Evolutionary conservation across 2,329 filamentous ascomycete genomes (phyloP).

Genomic region (Aureobasidium sp.): DNA sequence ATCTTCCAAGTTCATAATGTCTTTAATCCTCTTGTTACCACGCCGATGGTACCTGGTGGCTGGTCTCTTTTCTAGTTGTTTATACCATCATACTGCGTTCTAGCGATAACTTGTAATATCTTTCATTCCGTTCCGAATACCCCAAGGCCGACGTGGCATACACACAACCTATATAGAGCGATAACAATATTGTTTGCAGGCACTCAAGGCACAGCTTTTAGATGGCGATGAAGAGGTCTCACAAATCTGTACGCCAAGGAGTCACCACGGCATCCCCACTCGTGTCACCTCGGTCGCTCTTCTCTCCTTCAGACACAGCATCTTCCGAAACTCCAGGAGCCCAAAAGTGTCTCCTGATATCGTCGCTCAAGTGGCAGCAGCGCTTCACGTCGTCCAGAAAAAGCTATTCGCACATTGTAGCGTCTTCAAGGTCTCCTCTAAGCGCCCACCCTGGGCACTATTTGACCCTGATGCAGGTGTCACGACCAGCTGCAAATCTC

Average conservation of each 20-base stretch:
- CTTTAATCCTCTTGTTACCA: not conserved
- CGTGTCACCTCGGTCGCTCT: not conserved
- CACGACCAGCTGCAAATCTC: not conserved
- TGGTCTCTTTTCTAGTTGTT: not conserved
- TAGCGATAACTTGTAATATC: slow-evolving; percentile 10
- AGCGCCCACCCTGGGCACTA: not conserved
- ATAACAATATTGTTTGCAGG: not conserved
- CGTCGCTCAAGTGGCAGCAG: not conserved
- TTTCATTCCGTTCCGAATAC: not conserved
- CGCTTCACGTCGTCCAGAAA: not conserved
- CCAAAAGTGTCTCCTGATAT: not conserved
- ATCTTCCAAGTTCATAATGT: not conserved
- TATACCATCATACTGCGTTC: not conserved
- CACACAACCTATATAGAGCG: not conserved
- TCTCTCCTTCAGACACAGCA: not conserved
- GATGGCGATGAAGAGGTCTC: not conserved
- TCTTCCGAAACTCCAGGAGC: not conserved
- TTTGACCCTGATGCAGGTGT: slow-evolving; percentile 6
- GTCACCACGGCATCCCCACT: not conserved
- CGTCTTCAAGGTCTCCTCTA: not conserved
- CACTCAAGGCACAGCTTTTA: not conserved
- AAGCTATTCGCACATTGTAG: not conserved
- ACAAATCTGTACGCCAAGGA: not conserved
- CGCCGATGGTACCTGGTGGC: not conserved
- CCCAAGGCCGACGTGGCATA: not conserved